Base-by-base conservation (phyloP, 495 filamentous ascomycete species). In the Letharia columbiana region DNA sequence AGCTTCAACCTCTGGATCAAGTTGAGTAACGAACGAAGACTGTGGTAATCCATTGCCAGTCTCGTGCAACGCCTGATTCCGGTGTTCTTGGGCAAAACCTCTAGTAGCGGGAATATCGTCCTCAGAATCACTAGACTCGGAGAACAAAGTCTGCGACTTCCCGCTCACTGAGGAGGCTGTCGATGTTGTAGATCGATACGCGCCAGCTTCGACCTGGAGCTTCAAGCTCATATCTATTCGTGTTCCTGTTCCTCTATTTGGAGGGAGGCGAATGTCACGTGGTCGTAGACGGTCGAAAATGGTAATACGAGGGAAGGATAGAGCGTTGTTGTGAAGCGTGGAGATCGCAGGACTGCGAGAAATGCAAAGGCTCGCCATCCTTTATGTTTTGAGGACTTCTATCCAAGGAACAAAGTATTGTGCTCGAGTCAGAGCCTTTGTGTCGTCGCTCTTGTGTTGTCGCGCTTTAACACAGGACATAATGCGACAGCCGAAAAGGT, bases 1-100 rank as follows among this genome's bases (percentile, higher is more conserved):
- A 41, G 57, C 40, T 45, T 71, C 67, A 12, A 71, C 59, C n/a
- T 71, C 70, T 10, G 23, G 54, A 60, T 70, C 61, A 44, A 41
- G 39, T 10, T 49, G 44, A 28, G 61, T 18, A 15, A 20, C 39
- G 2, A 49, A 39, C 41, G 39, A 37, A 13, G 56, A 39, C 1
- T 42, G 41, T 35, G 56, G 33, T 52, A 33, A 12, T 13, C 5
- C 44, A 52, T 35, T 41, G 13, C 47, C 62, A 41, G 50, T 31
- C 39, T 15, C 28, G 13, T 28, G 13, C 28, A n/a, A 2, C 18
- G 11, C 52, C 3, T 37, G 39, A 20, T 42, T 35, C 28, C n/a
- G 18, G 10, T 28, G 13, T 50, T 1, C 18, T n/a, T 41, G 35
- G 37, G 28, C 0, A 41, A 52, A 17, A 5, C 28, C 33, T 35